Base-by-base conservation (phyloP, 2,329 filamentous ascomycete species). In the Harringtonia aguacate region DNA sequence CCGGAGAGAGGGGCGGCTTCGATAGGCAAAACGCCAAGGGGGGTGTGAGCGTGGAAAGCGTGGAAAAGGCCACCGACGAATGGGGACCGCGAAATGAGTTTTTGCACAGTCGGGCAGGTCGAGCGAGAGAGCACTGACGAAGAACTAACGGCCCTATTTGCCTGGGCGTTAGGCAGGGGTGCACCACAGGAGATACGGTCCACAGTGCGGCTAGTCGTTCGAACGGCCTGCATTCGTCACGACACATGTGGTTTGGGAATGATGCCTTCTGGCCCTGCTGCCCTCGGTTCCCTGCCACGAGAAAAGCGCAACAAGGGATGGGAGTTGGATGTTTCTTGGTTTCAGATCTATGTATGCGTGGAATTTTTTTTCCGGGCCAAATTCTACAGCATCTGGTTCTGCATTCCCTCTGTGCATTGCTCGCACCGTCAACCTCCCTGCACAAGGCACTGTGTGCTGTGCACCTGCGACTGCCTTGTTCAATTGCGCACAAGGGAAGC, bases 51-150 rank as follows among this genome's bases (percentile, higher is more conserved):
- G 37, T 47, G 43, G 31, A 47, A 46, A 39, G 40, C 24, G 43
- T 44, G 50, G 45, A 44, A 50, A 36, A 44, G 46, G 44, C 46
- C 44, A 29, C 46, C 42, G 41, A 40, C 40, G 38, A 40, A 48
- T 52, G 50, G 50, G 39, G 40, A 46, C 39, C 28, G 39, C 41
- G 43, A 50, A 48, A 50, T 50, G 48, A 50, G 46, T 43, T 50
- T 48, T 50, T n/a, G n/a, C n/a, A 45, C 46, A 36, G 49, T 51
- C 47, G 49, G 46, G 49, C 45, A 48, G 48, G 42, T 39, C 20
- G 27, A 37, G 20, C 33, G 22, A 30, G 40, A 36, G 20, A 28
- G 18, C 24, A 10, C 24, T 27, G 24, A 27, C 24, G 24, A 27
- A 10, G 24, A 27, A 10, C 24, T 27, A 27, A 10, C 24, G 24